Conservation (phyloP, 768 basidiomycete species). For the Agaricus blazei region DNA sequence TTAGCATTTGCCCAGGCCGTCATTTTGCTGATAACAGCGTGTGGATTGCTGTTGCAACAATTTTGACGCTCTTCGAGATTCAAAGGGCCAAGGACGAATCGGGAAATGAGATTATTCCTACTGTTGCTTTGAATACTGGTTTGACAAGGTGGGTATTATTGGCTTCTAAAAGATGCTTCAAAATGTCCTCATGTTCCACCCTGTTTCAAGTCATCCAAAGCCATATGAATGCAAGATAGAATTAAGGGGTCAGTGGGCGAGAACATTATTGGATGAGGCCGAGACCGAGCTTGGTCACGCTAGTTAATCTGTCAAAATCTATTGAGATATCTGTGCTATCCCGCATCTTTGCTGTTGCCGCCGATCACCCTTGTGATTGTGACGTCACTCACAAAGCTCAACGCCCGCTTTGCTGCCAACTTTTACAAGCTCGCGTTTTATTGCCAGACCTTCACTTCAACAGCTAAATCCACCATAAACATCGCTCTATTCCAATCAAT, state of each 20-base stretch:
- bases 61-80: neutral
- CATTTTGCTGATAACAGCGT: neutral
- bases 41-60: neutral
- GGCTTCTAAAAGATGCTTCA: too few species aligned
- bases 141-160: neutral
- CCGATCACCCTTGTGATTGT: too few species aligned
- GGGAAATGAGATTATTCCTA: neutral
- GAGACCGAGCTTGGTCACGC: neutral
- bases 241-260: neutral
- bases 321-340: too few species aligned
- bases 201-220: neutral
- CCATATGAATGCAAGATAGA: neutral
- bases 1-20: conserved; percentile 2
- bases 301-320: too few species aligned
- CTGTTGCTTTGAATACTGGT: neutral
- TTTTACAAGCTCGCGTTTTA: too few species aligned
- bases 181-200: too few species aligned
- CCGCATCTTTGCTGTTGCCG: too few species aligned
- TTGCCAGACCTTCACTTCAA: too few species aligned
- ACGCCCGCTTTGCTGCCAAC: too few species aligned
- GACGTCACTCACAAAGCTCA: too few species aligned
- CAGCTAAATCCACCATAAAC: too few species aligned
- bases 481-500: too few species aligned
- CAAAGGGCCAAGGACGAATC: neutral
- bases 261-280: neutral